Conservation (phyloP, 2,329 filamentous ascomycete genomes). For the Fusarium secorum region DNA sequence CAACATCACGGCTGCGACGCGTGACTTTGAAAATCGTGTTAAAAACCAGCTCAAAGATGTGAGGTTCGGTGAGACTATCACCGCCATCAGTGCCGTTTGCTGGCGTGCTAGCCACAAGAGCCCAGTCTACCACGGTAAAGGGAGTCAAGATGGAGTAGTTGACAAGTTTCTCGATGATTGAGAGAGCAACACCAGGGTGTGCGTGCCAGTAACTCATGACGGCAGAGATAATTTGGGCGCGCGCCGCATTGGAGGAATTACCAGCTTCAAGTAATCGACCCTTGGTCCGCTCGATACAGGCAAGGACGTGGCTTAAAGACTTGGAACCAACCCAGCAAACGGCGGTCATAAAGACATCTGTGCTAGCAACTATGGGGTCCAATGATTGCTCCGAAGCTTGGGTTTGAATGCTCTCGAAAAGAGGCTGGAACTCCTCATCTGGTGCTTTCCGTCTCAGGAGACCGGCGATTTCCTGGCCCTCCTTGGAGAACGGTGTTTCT, state of each 20-base stretch:
- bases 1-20: slow-evolving; percentile 82
- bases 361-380: slow-evolving; percentile 84
- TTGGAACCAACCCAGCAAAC: slow-evolving; percentile 95
- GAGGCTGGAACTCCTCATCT: slow-evolving; percentile 84
- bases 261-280: slow-evolving; percentile 84
- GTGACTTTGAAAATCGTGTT: slow-evolving; percentile 92
- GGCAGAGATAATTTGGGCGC: slow-evolving; percentile 86
- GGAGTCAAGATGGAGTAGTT: slow-evolving; percentile 97
- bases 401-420: slow-evolving; percentile 83
- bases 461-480: slow-evolving; percentile 82
- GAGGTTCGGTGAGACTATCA: slow-evolving; percentile 72
- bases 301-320: slow-evolving; percentile 93
- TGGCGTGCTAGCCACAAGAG: slow-evolving; percentile 68
- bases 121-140: slow-evolving; percentile 87
- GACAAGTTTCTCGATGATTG: slow-evolving; percentile 94
- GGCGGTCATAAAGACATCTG: slow-evolving; percentile 91
- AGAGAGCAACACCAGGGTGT: slow-evolving; percentile 89
- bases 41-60: slow-evolving; percentile 89
- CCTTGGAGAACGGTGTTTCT: slow-evolving; percentile 82
- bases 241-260: slow-evolving; percentile 75
- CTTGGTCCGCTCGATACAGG: slow-evolving; percentile 94
- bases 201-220: slow-evolving; percentile 94
- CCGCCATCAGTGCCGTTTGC: slow-evolving; percentile 62
- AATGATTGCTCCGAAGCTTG: slow-evolving; percentile 74
- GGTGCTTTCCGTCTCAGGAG: slow-evolving; percentile 85